phyloP scores from a whole-genome alignment of 2,329 filamentous ascomycete species.

The Penicillium freii region DNA sequence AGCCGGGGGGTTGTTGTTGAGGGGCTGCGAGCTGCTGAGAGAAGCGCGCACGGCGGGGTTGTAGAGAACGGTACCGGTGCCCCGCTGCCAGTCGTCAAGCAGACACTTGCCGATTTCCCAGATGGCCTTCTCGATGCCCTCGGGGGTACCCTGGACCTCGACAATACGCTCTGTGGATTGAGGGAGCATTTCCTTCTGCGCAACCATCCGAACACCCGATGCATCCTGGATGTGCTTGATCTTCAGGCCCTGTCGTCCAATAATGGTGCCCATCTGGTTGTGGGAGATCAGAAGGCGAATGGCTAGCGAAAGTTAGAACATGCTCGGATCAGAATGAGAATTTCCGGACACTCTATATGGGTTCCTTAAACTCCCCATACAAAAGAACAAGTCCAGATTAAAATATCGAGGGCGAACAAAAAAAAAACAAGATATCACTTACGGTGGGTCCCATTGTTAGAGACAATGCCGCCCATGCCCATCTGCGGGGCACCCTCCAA shows the following conservation, averaged over 20 bases:
- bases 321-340: not conserved
- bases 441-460: conserved; percentile 92
- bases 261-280: conserved; percentile 99
- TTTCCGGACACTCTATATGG: not conserved
- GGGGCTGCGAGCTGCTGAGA: conserved; percentile 55
- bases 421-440: conserved; percentile 46
- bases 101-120: conserved; percentile 99
- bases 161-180: conserved; percentile 98
- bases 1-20: conserved; percentile 53
- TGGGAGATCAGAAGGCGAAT: conserved; percentile 98
- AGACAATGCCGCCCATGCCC: conserved; percentile 90
- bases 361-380: not conserved
- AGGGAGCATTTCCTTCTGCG: conserved; percentile 98
- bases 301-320: conserved; percentile 54
- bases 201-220: conserved; percentile 97
- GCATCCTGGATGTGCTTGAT: conserved; percentile 99
- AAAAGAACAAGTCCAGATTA: not conserved
- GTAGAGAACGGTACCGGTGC: conserved; percentile 94
- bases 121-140: conserved; percentile 90
- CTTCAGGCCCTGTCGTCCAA: conserved; percentile 91
- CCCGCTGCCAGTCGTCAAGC: conserved; percentile 95
- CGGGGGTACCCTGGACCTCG: conserved; percentile 90
- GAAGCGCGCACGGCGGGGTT: conserved; percentile 92
- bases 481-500: conserved; percentile 91
- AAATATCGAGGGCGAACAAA: not conserved